Percentiles rank a stretch among this genome's conserved stretches.
These are phyloP conservation scores for Calocybe cyanea DNA, from an alignment of 768 basidiomycete genomes.

Conservation along the genomic window DNA sequence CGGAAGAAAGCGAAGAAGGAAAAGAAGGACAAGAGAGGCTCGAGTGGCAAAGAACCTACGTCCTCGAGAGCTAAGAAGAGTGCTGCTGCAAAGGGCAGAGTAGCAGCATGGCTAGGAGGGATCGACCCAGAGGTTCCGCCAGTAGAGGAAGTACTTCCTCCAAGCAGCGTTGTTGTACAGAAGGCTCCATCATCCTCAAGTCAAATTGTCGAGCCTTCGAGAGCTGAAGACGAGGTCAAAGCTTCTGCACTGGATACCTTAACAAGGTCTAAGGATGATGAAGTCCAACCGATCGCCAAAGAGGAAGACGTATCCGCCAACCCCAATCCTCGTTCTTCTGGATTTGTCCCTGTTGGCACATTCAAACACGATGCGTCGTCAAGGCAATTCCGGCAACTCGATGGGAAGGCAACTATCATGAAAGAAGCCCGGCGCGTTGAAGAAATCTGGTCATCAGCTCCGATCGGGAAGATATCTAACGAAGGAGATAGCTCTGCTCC, in stretches of 20 bases:
- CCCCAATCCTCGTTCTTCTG: constrained; percentile 74
- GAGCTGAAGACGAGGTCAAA: neutral
- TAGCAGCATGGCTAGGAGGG: constrained; percentile 74
- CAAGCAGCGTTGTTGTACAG: constrained; percentile 25
- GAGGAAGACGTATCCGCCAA: constrained; percentile 25
- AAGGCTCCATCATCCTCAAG: constrained; percentile 3
- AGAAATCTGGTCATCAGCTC: constrained; percentile 33
- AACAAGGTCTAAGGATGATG: neutral
- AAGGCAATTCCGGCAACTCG: constrained; percentile 17
- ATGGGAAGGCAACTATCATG: constrained; percentile 27
- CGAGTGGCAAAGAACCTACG: constrained; percentile 22
- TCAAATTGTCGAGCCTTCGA: neutral
- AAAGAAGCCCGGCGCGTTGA: constrained; percentile 35
- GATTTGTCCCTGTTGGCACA: constrained; percentile 64
- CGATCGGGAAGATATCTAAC: neutral
- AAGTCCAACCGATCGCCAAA: neutral
- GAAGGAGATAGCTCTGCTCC: neutral
- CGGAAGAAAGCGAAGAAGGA: constrained; percentile 24
- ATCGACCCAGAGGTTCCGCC: constrained; percentile 58
- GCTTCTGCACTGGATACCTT: neutral
- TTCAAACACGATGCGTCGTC: constrained; percentile 39
- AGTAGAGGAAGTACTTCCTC: constrained; percentile 42
- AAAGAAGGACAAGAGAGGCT: constrained; percentile 17
- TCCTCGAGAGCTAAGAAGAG: constrained; percentile 17
- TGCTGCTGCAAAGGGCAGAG: constrained; percentile 57